phyloP scores from a whole-genome alignment of 2,329 filamentous ascomycete species.

The Gyromitra esculenta region DNA sequence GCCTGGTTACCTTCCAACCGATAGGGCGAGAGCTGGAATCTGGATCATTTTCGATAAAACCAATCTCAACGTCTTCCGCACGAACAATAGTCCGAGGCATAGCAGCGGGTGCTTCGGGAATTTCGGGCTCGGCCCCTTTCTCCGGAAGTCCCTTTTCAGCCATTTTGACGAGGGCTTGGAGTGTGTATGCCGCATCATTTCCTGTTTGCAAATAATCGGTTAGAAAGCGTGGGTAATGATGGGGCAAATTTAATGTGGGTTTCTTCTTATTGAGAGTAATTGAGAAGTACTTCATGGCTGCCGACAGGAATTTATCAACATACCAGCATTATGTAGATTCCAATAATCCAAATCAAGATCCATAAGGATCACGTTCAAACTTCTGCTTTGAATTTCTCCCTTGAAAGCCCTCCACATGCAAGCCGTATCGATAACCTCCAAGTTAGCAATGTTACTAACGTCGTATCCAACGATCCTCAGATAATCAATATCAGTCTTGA shows the following conservation, averaged over 20 bases:
- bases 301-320: constrained; percentile 21
- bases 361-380: constrained; percentile 70
- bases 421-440: constrained; percentile 77
- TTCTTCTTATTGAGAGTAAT: too few species aligned
- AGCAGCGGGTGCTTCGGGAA: neutral
- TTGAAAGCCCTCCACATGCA: constrained; percentile 73
- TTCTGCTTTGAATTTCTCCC: constrained; percentile 66
- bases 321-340: constrained; percentile 80
- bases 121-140: neutral
- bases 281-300: neutral
- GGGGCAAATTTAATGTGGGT: neutral
- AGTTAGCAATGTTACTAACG: constrained; percentile 66
- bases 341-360: constrained; percentile 71
- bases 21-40: constrained; percentile 33
- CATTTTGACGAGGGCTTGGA: constrained; percentile 76
- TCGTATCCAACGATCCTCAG: constrained; percentile 73
- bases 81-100: constrained; percentile 26
- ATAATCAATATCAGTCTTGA: constrained; percentile 73
- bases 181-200: constrained; percentile 83
- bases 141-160: constrained; percentile 62
- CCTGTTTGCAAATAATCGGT: constrained; percentile 61
- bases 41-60: constrained; percentile 36
- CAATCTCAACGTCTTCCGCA: constrained; percentile 48
- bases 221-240: constrained; percentile 14
- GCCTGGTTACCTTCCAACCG: constrained; percentile 39